Base-by-base conservation (phyloP, 352 stramenopile species). In the Globisporangium iwayamae region DNA sequence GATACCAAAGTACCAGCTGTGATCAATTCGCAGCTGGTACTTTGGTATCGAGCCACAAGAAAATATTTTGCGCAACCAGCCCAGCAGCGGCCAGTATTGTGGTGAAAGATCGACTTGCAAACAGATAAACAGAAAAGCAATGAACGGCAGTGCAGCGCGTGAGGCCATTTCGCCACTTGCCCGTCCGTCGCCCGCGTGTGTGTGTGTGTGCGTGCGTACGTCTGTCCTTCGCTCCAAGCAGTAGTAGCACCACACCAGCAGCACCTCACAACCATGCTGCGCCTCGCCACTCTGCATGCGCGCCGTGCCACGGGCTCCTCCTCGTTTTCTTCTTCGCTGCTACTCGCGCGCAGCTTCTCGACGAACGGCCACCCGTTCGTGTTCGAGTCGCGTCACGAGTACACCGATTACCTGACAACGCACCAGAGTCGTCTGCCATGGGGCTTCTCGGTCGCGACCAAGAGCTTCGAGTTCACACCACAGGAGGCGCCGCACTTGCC, bases 381-480 rank as follows among this genome's bases (percentile, higher is more conserved):
- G 39, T 94, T 94, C 61, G 81, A 90, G 55, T 94, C 85, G 48
- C 77, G 81, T 36, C 78, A 91, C 60, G 85, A 94, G 72, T 94
- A 94, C 72, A 83, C 75, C 51, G 84, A 88, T 32, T 94, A 92
- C 59, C 73, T 94, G 32, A 63, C 78, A 46, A 69, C 69, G 58
- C 74, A 93, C 71, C 85, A 94, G 56, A 91, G 81, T 59, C 85
- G 85, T 18, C 74, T 97, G 57, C 90, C 90, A 10, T 90, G 80
- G 78, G 90, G 90, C 56, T 97, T 97, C 62, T 75, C 74, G 5
- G 79, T 94, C 30, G 87, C 79, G 45, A 95, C 82, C n/a, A 89
- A 81, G 32, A 78, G 78, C 47, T 89, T 97, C 64, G 69, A 89
- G 56, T 97, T 97, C 62, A 69, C 87, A 59, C 89, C 90, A 25